Conservation (phyloP, 345 rosid species). For the Eucalyptus pauciflora region DNA sequence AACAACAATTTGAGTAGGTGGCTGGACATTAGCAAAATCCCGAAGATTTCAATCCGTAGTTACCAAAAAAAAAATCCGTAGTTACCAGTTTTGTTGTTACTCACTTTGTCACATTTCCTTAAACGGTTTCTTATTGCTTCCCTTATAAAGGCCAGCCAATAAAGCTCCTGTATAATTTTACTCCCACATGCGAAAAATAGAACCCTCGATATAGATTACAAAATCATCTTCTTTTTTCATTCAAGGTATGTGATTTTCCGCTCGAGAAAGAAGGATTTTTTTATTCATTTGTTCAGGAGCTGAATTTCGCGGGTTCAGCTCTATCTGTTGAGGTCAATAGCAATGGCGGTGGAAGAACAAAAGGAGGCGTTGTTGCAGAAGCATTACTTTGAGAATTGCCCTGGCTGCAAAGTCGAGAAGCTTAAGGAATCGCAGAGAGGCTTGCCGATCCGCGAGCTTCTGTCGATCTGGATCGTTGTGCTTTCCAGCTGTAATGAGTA, state of each 20-base stretch:
- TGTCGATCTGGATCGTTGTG: slow-evolving; percentile 67
- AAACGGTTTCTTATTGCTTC: neutral
- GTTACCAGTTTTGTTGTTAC: neutral
- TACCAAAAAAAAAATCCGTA: neutral
- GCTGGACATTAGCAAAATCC: neutral
- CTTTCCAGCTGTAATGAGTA: slow-evolving; percentile 40
- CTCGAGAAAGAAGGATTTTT: slow-evolving; percentile 2
- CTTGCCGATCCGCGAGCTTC: slow-evolving; percentile 45
- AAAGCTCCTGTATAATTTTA: neutral
- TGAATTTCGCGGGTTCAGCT: neutral
- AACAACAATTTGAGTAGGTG: neutral
- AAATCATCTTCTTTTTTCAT: neutral
- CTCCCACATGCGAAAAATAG: neutral
- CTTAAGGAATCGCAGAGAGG: slow-evolving; percentile 38
- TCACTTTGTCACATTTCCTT: neutral
- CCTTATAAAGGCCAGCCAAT: neutral
- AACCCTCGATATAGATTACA: neutral
- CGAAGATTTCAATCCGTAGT: neutral
- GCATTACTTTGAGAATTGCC: slow-evolving; percentile 47
- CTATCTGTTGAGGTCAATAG: neutral
- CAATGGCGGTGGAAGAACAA: slow-evolving; percentile 6
- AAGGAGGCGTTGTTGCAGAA: slow-evolving; percentile 30
- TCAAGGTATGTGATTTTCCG: neutral
- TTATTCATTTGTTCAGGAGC: slow-evolving; percentile 51
- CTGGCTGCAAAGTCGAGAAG: slow-evolving; percentile 76